phyloP scores from a whole-genome alignment of 495 filamentous ascomycete genomes.

The Tuber umbilicatum region DNA sequence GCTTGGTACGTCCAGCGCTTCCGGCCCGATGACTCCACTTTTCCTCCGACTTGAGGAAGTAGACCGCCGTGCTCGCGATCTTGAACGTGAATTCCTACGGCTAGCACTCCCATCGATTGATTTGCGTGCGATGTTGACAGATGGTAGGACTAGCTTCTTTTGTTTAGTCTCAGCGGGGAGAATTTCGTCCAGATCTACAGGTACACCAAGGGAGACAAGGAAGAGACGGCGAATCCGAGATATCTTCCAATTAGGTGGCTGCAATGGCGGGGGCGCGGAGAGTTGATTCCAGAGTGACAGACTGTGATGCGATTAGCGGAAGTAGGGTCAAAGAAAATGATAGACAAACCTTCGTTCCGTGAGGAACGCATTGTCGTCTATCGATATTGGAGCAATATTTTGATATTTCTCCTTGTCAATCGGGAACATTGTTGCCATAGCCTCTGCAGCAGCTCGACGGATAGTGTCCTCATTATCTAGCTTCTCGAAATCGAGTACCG shows the following conservation, averaged over 20 bases:
- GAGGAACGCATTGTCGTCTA: conserved; percentile 57
- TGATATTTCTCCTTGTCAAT: conserved; percentile 48
- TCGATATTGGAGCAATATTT: conserved; percentile 46
- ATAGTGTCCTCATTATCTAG: conserved; percentile 51
- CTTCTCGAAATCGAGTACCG: conserved; percentile 62
- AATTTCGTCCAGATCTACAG: conserved; percentile 94
- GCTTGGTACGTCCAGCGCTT: conserved; percentile 61
- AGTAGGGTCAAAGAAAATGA: conserved; percentile 38
- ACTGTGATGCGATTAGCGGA: conserved; percentile 52
- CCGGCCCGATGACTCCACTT: conserved; percentile 26
- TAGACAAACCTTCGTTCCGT: conserved; percentile 50
- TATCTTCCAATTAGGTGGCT: conserved; percentile 96
- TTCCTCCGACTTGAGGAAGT: conserved; percentile 35
- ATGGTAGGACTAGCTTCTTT: conserved; percentile 92
- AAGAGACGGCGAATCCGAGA: conserved; percentile 93
- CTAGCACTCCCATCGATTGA: conserved; percentile 18
- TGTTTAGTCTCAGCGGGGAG: conserved; percentile 84
- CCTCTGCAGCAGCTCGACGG: conserved; percentile 49
- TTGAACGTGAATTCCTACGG: conserved; percentile 36
- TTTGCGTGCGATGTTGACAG: conserved; percentile 53
- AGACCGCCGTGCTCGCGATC: conserved; percentile 39
- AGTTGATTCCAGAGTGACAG: conserved; percentile 95
- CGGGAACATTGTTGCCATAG: conserved; percentile 55
- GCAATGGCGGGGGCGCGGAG: conserved; percentile 84
- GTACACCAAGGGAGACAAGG: conserved; percentile 90